Percentiles rank a stretch among this genome's conserved stretches.
These are phyloP conservation scores for Bassia scoparia DNA, from an alignment of 148 eudicot genomes.

Conservation along the genomic window DNA sequence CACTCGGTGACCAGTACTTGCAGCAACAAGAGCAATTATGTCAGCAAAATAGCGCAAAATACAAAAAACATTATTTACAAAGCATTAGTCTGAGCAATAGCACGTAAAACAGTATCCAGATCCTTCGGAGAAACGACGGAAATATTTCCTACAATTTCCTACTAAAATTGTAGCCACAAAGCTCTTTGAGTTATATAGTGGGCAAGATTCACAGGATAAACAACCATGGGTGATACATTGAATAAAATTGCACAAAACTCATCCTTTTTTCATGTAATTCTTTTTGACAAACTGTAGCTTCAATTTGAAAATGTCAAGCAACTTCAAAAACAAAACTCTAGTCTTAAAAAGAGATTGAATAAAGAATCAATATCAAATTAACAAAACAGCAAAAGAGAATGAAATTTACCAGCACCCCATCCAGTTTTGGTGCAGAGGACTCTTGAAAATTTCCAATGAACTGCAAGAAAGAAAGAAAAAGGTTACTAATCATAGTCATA, in stretches of 20 bases:
- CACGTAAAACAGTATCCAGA: not conserved
- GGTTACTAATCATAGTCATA: not conserved
- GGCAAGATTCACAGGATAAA: not conserved
- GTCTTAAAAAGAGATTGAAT: not conserved
- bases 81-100: not conserved
- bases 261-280: not conserved
- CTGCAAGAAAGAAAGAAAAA: constrained; percentile 34
- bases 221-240: not conserved
- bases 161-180: no score
- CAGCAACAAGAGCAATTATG: constrained; percentile 70
- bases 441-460: constrained; percentile 86
- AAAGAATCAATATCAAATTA: not conserved
- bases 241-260: not conserved
- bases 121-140: no score
- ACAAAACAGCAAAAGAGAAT: not conserved
- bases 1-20: constrained; percentile 79
- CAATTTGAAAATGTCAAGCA: not conserved
- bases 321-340: not conserved
- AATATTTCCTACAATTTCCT: no score
- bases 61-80: constrained; percentile 7
- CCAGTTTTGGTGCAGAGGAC: constrained; percentile 63
- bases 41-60: constrained; percentile 65
- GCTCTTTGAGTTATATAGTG: no score
- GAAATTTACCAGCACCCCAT: constrained; percentile 81
- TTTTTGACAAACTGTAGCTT: not conserved